These are phyloP conservation scores for Hylodesmum podocarpum DNA, from an alignment of 306 rosid genomes.

Conservation along the genomic window DNA sequence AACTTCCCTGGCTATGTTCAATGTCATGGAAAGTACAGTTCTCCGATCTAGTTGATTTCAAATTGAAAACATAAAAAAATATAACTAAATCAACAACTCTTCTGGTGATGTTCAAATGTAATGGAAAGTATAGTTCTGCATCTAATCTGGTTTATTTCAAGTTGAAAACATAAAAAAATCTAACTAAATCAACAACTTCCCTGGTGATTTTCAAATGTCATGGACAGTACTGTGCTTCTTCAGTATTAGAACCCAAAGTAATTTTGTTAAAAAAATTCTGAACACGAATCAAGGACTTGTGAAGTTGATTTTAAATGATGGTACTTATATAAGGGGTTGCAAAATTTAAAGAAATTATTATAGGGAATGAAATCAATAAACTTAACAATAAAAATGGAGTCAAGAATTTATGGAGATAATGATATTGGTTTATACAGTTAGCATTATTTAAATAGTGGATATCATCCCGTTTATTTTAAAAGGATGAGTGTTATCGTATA, in stretches of 20 bases:
- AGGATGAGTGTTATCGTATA: too few species aligned
- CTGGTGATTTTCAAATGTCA: constrained; percentile 6
- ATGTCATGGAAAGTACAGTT: background rate
- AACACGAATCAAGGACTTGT: background rate
- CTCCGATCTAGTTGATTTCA: too few species aligned
- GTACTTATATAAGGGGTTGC: background rate
- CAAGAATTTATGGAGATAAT: background rate
- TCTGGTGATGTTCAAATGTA: too few species aligned
- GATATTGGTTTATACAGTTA: background rate
- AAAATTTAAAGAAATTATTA: background rate
- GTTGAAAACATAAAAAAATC: background rate
- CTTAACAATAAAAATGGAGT: background rate
- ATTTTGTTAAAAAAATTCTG: background rate
- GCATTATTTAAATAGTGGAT: background rate
- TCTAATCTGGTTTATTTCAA: background rate
- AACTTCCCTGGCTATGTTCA: constrained; percentile 5
- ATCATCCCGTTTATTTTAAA: too few species aligned
- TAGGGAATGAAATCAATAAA: background rate
- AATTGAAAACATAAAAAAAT: too few species aligned
- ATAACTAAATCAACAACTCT: too few species aligned
- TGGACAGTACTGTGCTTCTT: constrained; percentile 6
- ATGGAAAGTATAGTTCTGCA: background rate
- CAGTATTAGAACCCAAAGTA: background rate
- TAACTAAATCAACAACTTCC: constrained; percentile 8
- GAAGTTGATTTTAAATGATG: constrained; percentile 9